These are phyloP conservation scores for Aspergillus sp. DNA, from an alignment of 2,329 filamentous ascomycete genomes.

Conservation along the genomic window DNA sequence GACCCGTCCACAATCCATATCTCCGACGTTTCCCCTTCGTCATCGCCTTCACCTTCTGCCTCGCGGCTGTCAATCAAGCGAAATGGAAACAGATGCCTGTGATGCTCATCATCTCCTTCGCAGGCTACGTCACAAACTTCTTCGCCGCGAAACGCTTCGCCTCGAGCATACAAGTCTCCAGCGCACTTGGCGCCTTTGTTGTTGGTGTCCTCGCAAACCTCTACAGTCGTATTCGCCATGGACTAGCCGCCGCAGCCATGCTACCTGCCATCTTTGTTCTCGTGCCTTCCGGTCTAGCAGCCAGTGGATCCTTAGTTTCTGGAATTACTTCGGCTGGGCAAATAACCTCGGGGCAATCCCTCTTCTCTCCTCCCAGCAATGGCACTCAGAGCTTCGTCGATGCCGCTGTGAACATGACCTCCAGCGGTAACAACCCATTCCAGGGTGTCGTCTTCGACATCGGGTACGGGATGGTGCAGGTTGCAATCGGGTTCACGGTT, in stretches of 20 bases:
- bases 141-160: slow-evolving; percentile 69
- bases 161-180: slow-evolving; percentile 72
- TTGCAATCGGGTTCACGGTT: slow-evolving; percentile 51
- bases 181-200: slow-evolving; percentile 73
- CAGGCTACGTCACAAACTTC: slow-evolving; percentile 75
- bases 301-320: slow-evolving; percentile 57
- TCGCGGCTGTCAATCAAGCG: slow-evolving; percentile 79
- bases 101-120: slow-evolving; percentile 73
- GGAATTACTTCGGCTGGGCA: slow-evolving; percentile 61
- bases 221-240: slow-evolving; percentile 72
- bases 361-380: slow-evolving; percentile 47
- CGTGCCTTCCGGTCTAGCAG: slow-evolving; percentile 62
- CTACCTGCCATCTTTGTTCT: slow-evolving; percentile 82
- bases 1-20: slow-evolving; percentile 51
- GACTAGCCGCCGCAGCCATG: slow-evolving; percentile 81
- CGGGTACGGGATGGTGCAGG: slow-evolving; percentile 51
- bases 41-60: slow-evolving; percentile 70
- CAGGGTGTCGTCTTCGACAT: slow-evolving; percentile 44
- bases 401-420: slow-evolving; percentile 27
- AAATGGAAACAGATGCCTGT: slow-evolving; percentile 77
- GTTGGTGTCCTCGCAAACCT: slow-evolving; percentile 80
- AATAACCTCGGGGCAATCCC: slow-evolving; percentile 38
- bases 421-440: slow-evolving; percentile 3
- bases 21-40: slow-evolving; percentile 70
- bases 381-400: slow-evolving; percentile 32